Percentiles rank a stretch among this genome's conserved stretches.
Conservation (phyloP, 306 rosid genomes). For the Cucumis sativus region DNA sequence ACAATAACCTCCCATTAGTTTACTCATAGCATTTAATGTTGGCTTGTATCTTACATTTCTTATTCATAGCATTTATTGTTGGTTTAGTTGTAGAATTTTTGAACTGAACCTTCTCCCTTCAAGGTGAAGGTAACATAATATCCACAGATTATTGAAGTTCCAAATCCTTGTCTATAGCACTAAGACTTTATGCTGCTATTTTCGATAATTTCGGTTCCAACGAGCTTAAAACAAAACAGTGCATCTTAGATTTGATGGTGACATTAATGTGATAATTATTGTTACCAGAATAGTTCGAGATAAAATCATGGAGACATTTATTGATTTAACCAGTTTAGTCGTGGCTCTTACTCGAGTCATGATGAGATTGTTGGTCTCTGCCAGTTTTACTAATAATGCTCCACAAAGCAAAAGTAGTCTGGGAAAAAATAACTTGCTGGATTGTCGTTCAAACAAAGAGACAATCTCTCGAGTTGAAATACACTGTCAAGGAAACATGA, state of each 20-base stretch:
- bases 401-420: background rate
- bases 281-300: background rate
- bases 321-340: background rate
- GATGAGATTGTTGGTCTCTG: background rate
- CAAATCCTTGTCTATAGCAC: background rate
- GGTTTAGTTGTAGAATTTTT: background rate
- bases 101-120: background rate
- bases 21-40: background rate
- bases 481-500: background rate
- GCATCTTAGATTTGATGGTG: background rate
- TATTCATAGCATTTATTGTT: background rate
- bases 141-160: background rate
- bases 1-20: background rate
- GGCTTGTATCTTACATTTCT: too few species aligned
- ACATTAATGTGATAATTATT: background rate
- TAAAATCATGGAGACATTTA: background rate
- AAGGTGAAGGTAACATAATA: background rate
- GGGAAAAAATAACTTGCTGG: background rate
- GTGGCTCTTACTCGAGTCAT: background rate
- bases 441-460: background rate
- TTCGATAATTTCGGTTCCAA: background rate
- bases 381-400: background rate
- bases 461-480: background rate
- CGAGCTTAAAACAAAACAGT: background rate
- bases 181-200: background rate